These are phyloP conservation scores for Heracleum sosnowskyi DNA, from an alignment of 129 eudicot genomes.

Conservation along the genomic window DNA sequence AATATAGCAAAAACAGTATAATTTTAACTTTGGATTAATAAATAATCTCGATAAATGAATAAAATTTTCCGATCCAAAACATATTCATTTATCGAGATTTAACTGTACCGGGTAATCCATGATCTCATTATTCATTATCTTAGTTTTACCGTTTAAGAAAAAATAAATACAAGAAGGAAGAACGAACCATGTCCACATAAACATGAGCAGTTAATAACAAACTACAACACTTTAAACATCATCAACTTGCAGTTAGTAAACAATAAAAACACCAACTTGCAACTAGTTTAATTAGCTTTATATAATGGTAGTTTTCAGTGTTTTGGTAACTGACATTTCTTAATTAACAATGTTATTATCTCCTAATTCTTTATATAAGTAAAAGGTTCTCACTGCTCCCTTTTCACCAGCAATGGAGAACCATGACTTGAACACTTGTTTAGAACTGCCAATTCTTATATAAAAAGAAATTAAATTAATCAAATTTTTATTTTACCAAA, in stretches of 20 bases:
- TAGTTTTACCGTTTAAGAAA: too few species aligned
- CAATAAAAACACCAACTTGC: background rate
- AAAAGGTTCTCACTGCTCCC: background rate
- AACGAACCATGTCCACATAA: background rate
- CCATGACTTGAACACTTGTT: background rate
- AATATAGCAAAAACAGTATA: too few species aligned
- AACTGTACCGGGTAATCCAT: too few species aligned
- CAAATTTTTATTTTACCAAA: background rate
- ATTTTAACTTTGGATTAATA: too few species aligned
- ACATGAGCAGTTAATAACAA: background rate
- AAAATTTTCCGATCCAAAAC: too few species aligned
- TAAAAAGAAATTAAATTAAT: background rate
- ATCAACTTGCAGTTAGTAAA: background rate
- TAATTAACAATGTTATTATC: background rate
- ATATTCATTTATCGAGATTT: too few species aligned
- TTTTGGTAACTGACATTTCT: background rate
- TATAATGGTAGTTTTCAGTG: background rate
- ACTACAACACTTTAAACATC: background rate
- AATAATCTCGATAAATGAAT: too few species aligned
- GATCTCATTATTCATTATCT: too few species aligned
- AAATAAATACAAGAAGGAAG: too few species aligned
- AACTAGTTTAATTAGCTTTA: background rate
- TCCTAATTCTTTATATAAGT: background rate
- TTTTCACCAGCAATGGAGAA: background rate
- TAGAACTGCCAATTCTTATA: background rate